Conservation (phyloP, 805 yeast genomes). For the Barnettozyma wickerhamii region DNA sequence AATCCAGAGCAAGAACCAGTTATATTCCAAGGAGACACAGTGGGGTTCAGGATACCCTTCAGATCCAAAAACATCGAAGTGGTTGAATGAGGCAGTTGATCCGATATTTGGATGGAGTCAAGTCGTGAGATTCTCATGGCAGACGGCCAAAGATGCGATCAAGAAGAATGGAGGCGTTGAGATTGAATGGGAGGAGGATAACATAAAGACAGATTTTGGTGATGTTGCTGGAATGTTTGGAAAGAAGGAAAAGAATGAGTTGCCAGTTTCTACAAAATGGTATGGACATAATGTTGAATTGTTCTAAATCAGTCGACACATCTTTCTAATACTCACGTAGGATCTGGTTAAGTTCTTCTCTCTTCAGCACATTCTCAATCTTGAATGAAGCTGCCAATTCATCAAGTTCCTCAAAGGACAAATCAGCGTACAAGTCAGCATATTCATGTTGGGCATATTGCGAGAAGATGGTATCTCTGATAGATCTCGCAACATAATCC, state of each 20-base stretch:
- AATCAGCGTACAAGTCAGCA: conserved; percentile 39
- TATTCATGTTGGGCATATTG: conserved; percentile 42
- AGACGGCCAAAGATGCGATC: conserved; percentile 76
- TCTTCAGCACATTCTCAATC: conserved; percentile 39
- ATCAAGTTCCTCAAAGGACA: conserved; percentile 42
- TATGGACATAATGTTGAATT: conserved; percentile 21
- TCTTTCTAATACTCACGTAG: conserved; percentile 14
- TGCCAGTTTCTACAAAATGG: conserved; percentile 25
- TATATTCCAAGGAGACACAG: conserved; percentile 20
- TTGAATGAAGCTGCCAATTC: conserved; percentile 48
- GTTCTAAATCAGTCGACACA: too few relatives aligned
- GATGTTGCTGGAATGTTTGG: conserved; percentile 18
- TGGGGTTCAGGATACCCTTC: conserved; percentile 95
- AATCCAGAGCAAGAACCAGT: conserved; percentile 28
- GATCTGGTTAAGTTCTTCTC: conserved; percentile 36
- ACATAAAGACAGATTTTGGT: conserved; percentile 25
- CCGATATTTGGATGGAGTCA: conserved; percentile 82
- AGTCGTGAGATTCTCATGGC: conserved; percentile 87
- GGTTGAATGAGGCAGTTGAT: conserved; percentile 65
- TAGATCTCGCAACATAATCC: conserved; percentile 35
- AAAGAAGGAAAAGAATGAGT: conserved; percentile 5
- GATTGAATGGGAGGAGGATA: conserved; percentile 57
- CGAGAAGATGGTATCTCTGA: conserved; percentile 40
- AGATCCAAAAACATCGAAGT: conserved; percentile 79
- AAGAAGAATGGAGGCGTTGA: conserved; percentile 45